phyloP scores from a whole-genome alignment of 2,329 filamentous ascomycete genomes.

The Ilyonectria sp. region DNA sequence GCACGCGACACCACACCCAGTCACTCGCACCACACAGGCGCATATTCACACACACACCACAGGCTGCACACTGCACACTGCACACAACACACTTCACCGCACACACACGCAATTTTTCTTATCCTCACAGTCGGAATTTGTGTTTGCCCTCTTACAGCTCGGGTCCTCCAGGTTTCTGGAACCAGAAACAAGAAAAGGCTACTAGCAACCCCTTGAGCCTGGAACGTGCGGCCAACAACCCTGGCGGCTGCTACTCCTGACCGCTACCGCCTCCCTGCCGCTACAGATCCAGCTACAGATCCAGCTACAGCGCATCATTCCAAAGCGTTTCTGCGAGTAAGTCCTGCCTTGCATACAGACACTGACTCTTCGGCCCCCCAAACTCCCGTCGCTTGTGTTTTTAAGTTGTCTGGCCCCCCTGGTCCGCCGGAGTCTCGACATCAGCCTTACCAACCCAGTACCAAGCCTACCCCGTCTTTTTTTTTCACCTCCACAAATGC shows the following conservation, averaged over 20 bases:
- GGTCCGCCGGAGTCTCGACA: conserved; percentile 19
- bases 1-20: conserved; percentile 29
- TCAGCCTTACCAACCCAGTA: conserved; percentile 40
- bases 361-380: conserved; percentile 16
- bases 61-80: not conserved
- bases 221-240: conserved; percentile 11
- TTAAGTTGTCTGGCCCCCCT: conserved; percentile 29
- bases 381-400: conserved; percentile 27
- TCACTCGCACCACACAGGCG: conserved; percentile 3
- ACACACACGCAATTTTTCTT: conserved; percentile 9
- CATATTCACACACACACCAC: conserved; percentile 1
- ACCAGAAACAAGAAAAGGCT: conserved; percentile 17
- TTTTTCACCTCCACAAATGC: conserved; percentile 34
- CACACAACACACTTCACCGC: conserved; percentile 4
- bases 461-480: conserved; percentile 35
- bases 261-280: conserved; percentile 8
- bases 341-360: conserved; percentile 8
- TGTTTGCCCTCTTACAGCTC: conserved; percentile 18
- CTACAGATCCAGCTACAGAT: conserved; percentile 18
- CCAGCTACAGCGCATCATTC: conserved; percentile 10
- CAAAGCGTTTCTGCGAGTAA: conserved; percentile 15
- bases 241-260: conserved; percentile 19
- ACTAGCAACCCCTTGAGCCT: conserved; percentile 10
- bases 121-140: conserved; percentile 11
- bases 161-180: conserved; percentile 9